Evolutionary conservation across 257 asterid genomes (phyloP), one percentile per base, ranked within the genome.

Genomic region (Scutellaria baicalensis): DNA sequence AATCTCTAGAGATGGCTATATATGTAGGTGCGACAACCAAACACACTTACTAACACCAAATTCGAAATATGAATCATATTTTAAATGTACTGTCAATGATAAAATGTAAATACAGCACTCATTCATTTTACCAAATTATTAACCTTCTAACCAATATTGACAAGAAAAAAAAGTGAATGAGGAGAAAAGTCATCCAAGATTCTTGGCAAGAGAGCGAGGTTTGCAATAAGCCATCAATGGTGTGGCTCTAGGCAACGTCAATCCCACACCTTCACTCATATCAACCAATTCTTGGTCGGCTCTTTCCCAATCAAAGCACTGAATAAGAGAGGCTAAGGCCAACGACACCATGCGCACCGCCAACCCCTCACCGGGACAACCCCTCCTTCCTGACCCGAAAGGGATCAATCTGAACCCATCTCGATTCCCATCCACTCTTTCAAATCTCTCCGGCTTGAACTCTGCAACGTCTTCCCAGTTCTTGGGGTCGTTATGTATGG

Each of bases 361-460:
- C 71, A 86, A 27, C 2, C 72, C 79, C 13, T 85, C 96, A 0
- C 96, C 93, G 0, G 96, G 96, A 18, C 96, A 89, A 1, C 91
- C 67, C 59, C 96, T 79, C 10, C 96, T 71, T 3, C 93, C 96
- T 0, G 83, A 49, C 1, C 96, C 88, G 18, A 89, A 86, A 6
- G 93, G 88, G 78, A 86, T 49, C 31, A 71, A 18, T 12, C 43
- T 77, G 35, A 75, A 81, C 2, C 81, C 88, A 6, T 76, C 88
- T 10, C 75, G 71, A 0, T 58, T 63, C 3, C 79, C 83, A 9
- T 82, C 83, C 0, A 64, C 3, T 5, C 74, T 80, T 47, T 81
- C 84, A n/a, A 84, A 86, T 33, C 93, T 84, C 72, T 89, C 89
- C 0, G 96, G 96, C 59, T 68, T 78, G 60, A 89, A 89, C 67